phyloP scores from a whole-genome alignment of 306 rosid genomes.

The Clitoria ternatea region DNA sequence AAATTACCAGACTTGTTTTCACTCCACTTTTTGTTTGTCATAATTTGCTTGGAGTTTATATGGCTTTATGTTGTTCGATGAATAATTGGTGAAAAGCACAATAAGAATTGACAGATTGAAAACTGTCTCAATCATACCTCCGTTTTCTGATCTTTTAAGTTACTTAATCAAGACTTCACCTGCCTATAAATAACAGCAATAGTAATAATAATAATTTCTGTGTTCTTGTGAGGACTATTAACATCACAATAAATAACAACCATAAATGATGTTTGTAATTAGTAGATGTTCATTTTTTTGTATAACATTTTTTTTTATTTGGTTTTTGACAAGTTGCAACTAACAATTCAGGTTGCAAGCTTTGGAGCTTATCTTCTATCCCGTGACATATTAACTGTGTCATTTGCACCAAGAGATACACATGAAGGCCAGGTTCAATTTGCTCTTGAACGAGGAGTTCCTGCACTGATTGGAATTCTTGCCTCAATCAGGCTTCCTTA shows the following conservation, averaged over 20 bases:
- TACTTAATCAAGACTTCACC: constrained; percentile 5
- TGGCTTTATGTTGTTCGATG: constrained; percentile 1
- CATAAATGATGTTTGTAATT: not conserved
- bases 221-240: not conserved
- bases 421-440: constrained; percentile 96
- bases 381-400: constrained; percentile 65
- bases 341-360: constrained; percentile 76
- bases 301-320: not conserved
- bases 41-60: not conserved
- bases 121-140: constrained; percentile 15
- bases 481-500: constrained; percentile 91
- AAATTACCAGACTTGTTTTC: constrained; percentile 5
- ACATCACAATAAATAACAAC: not conserved
- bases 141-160: not conserved
- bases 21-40: not conserved
- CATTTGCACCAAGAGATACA: constrained; percentile 94
- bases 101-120: not conserved
- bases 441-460: constrained; percentile 96
- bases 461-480: constrained; percentile 86
- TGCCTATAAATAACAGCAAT: not conserved
- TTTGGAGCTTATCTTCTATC: constrained; percentile 92
- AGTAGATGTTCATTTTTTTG: not conserved
- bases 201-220: not conserved
- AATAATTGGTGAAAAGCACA: not conserved
- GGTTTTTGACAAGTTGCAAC: not conserved